Evolutionary conservation across 345 rosid species (phyloP), one percentile per base, ranked within the genome.

Genomic region (Mallotus nudiflorus): DNA sequence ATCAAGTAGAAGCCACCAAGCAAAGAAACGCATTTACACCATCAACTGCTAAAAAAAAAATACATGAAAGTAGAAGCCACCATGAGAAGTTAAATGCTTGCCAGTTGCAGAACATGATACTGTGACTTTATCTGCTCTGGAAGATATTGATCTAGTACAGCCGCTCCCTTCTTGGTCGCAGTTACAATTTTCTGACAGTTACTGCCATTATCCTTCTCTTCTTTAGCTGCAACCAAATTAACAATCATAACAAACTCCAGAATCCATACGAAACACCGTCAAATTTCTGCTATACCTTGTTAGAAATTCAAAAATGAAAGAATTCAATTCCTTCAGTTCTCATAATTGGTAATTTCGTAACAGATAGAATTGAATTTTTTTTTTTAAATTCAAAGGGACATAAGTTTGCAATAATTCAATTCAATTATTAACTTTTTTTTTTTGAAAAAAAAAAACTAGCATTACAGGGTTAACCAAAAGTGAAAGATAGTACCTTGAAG

Each of bases 131-230:
- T 80, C 45, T 88, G 79, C 76, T 91, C 93, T 9, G 98, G 86
- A 68, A 89, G 82, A 85, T 90, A 87, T 39, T 84, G 86, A 76
- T 93, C 95, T 73, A 93, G 77, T 19, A 88, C 92, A 0, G 90
- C 91, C n/a, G 89, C 86, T n/a, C 93, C 92, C 74, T 91, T 91
- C 82, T 84, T 93, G 16, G 90, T 84, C 0, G 88, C 89, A 1
- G 82, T 86, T 24, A 91, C 87, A 9, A 87, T 84, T 76, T 84
- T 89, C 80, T 87, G 91, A 61, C 35, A 60, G 4, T 76, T 83
- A 15, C 75, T 75, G 24, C 62, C 69, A 45, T 71, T 79, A 64
- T 80, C 83, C 37, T n/a, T n/a, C n/a, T 75, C 82, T 70, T 80
- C 88, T 70, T 56, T 68, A 69, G 48, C 71, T 68, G 51, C 60